Base-by-base conservation (phyloP, 2,329 filamentous ascomycete genomes). In the Aspergillus melleus region DNA sequence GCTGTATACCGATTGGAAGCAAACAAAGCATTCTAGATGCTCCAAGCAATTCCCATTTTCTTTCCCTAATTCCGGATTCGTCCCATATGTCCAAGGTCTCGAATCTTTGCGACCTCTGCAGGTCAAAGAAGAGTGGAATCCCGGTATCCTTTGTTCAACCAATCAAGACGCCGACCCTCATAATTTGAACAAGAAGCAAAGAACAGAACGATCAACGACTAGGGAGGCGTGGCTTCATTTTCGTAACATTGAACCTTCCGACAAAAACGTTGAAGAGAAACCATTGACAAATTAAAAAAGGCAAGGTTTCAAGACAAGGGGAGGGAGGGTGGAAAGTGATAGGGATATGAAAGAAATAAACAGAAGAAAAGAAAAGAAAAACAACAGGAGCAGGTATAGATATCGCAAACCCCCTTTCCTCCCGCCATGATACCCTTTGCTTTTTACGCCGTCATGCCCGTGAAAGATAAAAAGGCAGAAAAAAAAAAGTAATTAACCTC, bases 391-490 rank as follows among this genome's bases (percentile, higher is more conserved):
- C 52, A 63, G 60, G 39, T 36, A 57, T 56, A n/a, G 36, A n/a
- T 3, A n/a, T 8, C 5, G 16, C n/a, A 68, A 62, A 54, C 52
- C 66, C 62, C 26, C 26, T 8, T 29, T 9, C 26, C 26, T 29
- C 53, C 66, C 58, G 58, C 65, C 63, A 49, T 67, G 52, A 62
- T 12, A 42, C 36, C 60, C 64, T 66, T 63, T 66, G 58, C 66
- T 68, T 64, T 36, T 70, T 70, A 69, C 72, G 73, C 73, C 73
- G 61, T 69, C 61, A 68, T 71, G 69, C 70, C 72, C 70, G 70
- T 65, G 63, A 62, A 64, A 53, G 68, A 64, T 64, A 51, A 64
- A 67, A 55, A 57, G 53, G 64, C 59, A 69, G 63, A 5, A 66
- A 11, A 36, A 16, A 19, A 53, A 60, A 62, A 22, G 64, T 22